phyloP scores from a whole-genome alignment of 192 early-diverging fungal species.

The Backusella macrospora region DNA sequence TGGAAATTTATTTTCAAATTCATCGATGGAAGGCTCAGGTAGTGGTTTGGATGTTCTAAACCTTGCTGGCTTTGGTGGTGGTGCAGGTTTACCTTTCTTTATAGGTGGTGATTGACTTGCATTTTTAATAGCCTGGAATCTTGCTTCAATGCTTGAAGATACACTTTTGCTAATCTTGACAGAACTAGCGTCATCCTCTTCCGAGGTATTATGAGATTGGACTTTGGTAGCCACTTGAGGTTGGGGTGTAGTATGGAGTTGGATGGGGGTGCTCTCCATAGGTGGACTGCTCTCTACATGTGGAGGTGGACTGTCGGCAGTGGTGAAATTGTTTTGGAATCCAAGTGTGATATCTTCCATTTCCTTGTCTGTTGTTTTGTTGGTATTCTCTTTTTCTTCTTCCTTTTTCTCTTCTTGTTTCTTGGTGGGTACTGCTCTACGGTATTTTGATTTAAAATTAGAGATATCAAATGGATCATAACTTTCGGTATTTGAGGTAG shows the following conservation, averaged over 20 bases:
- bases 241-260: background rate
- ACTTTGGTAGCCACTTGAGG: constrained; percentile 7
- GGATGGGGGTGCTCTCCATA: background rate
- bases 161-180: constrained; percentile 7
- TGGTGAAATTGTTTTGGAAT: constrained; percentile 19
- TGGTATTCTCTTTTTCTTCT: background rate
- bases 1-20: constrained; percentile 42
- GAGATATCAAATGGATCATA: constrained; percentile 32
- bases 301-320: background rate
- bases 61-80: constrained; percentile 40
- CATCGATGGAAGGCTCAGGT: background rate
- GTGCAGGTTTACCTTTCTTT: background rate
- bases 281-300: background rate
- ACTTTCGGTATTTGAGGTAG: background rate
- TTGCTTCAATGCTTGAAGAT: constrained; percentile 24
- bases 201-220: background rate
- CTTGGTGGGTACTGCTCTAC: background rate
- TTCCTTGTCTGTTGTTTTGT: background rate
- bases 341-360: background rate
- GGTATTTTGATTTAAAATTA: background rate
- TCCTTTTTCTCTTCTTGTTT: background rate
- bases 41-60: constrained; percentile 26
- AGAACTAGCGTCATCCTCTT: background rate
- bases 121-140: constrained; percentile 24
- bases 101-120: background rate